Base-by-base conservation (phyloP, 2,329 filamentous ascomycete species). In the Aspergillus quadrilineatus region DNA sequence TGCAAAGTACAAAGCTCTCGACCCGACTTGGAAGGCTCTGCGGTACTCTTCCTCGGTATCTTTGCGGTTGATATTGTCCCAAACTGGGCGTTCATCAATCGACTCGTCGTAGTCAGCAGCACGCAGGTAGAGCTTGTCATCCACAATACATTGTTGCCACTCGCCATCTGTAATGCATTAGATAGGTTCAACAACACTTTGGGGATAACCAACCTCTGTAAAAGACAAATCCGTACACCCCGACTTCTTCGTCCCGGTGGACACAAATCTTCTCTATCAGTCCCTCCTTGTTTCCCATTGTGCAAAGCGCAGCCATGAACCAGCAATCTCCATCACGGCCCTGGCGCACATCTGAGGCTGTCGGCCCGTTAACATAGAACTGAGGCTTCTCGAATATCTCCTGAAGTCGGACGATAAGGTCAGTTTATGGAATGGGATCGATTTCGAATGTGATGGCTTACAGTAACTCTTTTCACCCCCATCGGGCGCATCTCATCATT, bases 61-160 rank as follows among this genome's bases (percentile, higher is more conserved):
- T 50, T 86, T 86, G 53, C 88, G 84, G 67, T 90, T 89, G 47
- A 90, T 85, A 65, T 91, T 87, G 65, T 91, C 84, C 67, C 91
- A 83, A 26, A 91, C 79, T 53, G 89, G 83, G 39, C 89, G 84
- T 67, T 92, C 88, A 69, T 89, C 82, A 50, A 89, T 86, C 1
- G 85, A 87, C 34, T 90, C 89, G 62, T 95, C 89, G 77, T 90
- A 95, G 67, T 89, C 88, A 4, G 90, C 88, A 1, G 89, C 90
- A 58, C 87, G 89, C 15, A 96, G 82, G 70, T 90, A 95, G 2
- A 96, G 80, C 74, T 95, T 95, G 73, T 96, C 92, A 68, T 96
- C 92, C 57, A 96, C 86, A 60, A 96, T 92, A 56, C 89, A 92
- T 65, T 92, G 91, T 55, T 93, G 89, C 92, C 91, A 96, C 73